These are phyloP conservation scores for Suillus variegatus DNA, from an alignment of 768 basidiomycete species.

Conservation along the genomic window DNA sequence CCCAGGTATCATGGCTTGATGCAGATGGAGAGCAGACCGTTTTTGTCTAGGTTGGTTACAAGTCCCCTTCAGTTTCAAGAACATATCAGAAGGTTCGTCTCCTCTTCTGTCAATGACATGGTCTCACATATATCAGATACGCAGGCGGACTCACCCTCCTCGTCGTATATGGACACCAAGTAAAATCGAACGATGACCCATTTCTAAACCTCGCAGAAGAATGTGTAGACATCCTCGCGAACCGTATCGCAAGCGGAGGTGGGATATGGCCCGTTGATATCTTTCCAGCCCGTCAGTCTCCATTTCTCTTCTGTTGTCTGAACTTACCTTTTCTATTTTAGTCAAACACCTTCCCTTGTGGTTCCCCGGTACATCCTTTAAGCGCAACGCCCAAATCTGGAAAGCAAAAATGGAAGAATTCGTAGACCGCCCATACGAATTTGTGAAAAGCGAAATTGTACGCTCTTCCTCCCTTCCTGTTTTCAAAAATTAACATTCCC, in stretches of 20 bases:
- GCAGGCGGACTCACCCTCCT: constrained; percentile 54
- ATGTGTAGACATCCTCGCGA: constrained; percentile 42
- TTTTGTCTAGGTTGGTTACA: constrained; percentile 56
- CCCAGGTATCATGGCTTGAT: constrained; percentile 60
- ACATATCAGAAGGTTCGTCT: constrained; percentile 35
- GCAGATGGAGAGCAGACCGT: constrained; percentile 53
- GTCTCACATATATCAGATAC: constrained; percentile 35
- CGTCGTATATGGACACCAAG: constrained; percentile 65
- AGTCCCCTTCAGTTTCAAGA: constrained; percentile 36
- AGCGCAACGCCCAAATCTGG: constrained; percentile 60
- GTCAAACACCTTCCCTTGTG: constrained; percentile 62
- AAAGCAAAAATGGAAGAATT: constrained; percentile 65
- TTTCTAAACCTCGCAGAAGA: constrained; percentile 45
- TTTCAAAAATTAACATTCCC: neutral
- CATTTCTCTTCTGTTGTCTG: neutral
- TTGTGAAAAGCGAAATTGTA: constrained; percentile 61
- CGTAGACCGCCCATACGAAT: constrained; percentile 62
- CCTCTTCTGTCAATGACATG: neutral
- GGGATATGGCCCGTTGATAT: constrained; percentile 46
- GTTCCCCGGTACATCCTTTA: constrained; percentile 71
- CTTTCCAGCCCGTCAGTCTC: constrained; percentile 35
- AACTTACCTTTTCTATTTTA: constrained; percentile 8
- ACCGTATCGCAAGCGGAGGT: constrained; percentile 43
- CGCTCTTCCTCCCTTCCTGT: constrained; percentile 39
- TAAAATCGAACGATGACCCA: constrained; percentile 39